A percentile compares a stretch with the other conserved stretches of the same genome.
Conservation (phyloP, 306 rosid species). For the Casuarina equisetifolia region DNA sequence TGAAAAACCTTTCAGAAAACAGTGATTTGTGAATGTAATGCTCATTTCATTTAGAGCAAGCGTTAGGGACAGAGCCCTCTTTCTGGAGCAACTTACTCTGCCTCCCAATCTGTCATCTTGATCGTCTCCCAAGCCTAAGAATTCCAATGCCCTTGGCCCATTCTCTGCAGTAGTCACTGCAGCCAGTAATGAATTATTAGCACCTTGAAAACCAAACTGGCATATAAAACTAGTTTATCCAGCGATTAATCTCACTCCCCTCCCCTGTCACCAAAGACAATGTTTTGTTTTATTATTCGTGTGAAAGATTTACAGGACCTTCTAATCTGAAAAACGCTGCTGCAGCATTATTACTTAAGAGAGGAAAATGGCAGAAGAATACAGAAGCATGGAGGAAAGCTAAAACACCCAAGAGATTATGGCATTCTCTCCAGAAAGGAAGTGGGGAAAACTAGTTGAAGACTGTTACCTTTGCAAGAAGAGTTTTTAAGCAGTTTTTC, state of each 20-base stretch:
- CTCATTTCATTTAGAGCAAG: neutral
- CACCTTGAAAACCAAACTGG: neutral
- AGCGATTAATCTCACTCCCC: no score
- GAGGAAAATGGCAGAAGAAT: neutral
- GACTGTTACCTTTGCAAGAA: slow-evolving; percentile 67
- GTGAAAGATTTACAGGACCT: no score
- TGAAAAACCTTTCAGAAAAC: neutral
- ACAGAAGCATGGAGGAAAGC: neutral
- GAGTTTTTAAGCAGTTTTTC: slow-evolving; percentile 83
- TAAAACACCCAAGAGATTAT: neutral
- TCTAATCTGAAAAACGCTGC: no score
- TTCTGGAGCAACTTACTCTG: slow-evolving; percentile 42
- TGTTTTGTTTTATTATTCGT: no score
- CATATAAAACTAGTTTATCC: neutral
- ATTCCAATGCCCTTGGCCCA: slow-evolving; percentile 81
- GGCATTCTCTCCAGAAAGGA: neutral
- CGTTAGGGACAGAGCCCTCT: neutral
- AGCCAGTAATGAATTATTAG: slow-evolving; percentile 5
- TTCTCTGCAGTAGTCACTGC: slow-evolving; percentile 93
- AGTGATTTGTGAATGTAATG: neutral
- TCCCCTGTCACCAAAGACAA: no score
- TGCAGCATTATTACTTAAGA: no score
- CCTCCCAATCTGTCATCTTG: slow-evolving; percentile 37
- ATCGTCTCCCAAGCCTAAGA: slow-evolving; percentile 67
- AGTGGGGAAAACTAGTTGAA: neutral